Percentiles rank a stretch among this genome's conserved stretches.
Evolutionary conservation across 305 asterid genomes (phyloP).

Genomic region (Plantago coronopus): DNA sequence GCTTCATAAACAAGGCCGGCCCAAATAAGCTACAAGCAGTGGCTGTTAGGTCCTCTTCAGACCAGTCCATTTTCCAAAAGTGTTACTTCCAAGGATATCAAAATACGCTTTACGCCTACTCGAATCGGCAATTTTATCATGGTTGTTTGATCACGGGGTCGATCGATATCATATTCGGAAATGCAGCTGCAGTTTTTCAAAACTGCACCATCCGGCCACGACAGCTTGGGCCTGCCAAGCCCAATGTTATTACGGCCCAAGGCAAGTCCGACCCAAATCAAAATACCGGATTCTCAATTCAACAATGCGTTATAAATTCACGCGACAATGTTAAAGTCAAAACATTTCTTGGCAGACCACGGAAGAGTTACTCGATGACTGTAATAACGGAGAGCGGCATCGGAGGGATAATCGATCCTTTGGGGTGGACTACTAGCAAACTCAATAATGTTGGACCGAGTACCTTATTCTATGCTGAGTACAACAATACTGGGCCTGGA

Average conservation of each 20-base stretch:
- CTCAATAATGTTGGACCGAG: too few relatives aligned
- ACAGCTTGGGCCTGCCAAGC: constrained; percentile 25
- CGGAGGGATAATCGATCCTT: too few relatives aligned
- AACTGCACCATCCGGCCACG: constrained; percentile 26
- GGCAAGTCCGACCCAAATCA: constrained; percentile 36
- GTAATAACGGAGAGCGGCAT: too few relatives aligned
- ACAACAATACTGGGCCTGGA: too few relatives aligned
- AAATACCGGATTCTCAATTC: too few relatives aligned
- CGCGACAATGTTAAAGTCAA: too few relatives aligned
- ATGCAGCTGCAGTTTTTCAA: constrained; percentile 31
- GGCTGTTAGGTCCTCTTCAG: constrained; percentile 29
- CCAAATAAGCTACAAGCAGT: constrained; percentile 31
- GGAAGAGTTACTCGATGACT: too few relatives aligned
- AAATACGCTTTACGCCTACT: constrained; percentile 33
- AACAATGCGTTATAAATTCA: too few relatives aligned
- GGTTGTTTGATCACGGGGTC: constrained; percentile 25
- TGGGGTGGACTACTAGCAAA: too few relatives aligned
- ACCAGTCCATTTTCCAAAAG: constrained; percentile 26
- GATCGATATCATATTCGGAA: constrained; percentile 33
- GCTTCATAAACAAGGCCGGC: constrained; percentile 33
- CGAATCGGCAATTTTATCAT: constrained; percentile 28
- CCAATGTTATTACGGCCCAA: constrained; percentile 30
- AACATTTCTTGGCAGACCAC: too few relatives aligned
- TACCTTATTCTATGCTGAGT: too few relatives aligned
- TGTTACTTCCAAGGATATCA: constrained; percentile 31